phyloP scores from a whole-genome alignment of 768 basidiomycete species.

The Lactarius hatsudake region DNA sequence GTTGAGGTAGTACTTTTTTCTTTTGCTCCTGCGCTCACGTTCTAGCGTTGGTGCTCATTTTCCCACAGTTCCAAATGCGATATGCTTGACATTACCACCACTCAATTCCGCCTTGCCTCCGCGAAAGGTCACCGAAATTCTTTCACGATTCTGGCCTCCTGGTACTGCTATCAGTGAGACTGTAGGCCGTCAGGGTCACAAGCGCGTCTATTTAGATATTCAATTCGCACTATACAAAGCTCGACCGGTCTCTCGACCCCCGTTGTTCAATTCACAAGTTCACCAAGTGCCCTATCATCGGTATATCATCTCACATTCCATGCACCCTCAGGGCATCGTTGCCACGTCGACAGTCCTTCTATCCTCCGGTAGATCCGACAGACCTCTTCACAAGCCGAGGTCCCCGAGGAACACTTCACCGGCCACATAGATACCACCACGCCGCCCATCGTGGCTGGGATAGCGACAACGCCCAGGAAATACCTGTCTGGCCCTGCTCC shows the following conservation, averaged over 20 bases:
- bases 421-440: constrained; percentile 51
- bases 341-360: constrained; percentile 27
- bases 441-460: constrained; percentile 39
- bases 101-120: constrained; percentile 76
- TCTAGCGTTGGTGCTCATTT: constrained; percentile 14
- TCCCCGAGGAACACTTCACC: constrained; percentile 41
- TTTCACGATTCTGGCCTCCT: constrained; percentile 47
- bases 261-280: constrained; percentile 20
- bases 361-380: constrained; percentile 8
- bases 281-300: constrained; percentile 13
- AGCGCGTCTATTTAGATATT: constrained; percentile 74
- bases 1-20: constrained; percentile 52
- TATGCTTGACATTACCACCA: constrained; percentile 54
- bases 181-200: constrained; percentile 63
- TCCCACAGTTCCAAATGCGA: constrained; percentile 62
- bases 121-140: constrained; percentile 43
- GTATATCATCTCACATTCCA: constrained; percentile 12
- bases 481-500: too few species aligned
- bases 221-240: constrained; percentile 37
- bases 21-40: constrained; percentile 1
- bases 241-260: constrained; percentile 23
- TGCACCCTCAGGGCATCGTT: constrained; percentile 18
- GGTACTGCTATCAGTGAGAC: constrained; percentile 54
- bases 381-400: constrained; percentile 47
- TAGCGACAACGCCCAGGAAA: too few species aligned